phyloP scores from a whole-genome alignment of 2,329 filamentous ascomycete genomes.

The Lachnum nothofagi region DNA sequence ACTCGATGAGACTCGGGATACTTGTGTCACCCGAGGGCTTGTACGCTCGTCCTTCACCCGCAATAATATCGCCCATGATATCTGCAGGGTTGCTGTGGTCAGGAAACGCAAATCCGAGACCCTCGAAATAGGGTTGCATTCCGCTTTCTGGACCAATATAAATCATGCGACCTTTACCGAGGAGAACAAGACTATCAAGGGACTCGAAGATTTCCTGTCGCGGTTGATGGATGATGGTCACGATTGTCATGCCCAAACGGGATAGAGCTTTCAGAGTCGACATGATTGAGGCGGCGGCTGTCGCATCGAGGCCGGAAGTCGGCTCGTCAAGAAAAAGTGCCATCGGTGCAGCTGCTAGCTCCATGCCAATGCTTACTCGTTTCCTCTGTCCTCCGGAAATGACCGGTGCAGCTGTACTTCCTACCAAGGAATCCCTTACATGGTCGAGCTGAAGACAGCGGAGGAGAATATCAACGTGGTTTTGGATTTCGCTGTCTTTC shows the following conservation, averaged over 20 bases:
- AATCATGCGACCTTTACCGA: slow-evolving; percentile 52
- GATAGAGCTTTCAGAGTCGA: slow-evolving; percentile 58
- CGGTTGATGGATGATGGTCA: slow-evolving; percentile 53
- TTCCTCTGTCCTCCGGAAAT: slow-evolving; percentile 59
- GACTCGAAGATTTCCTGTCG: slow-evolving; percentile 49
- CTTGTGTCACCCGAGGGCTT: slow-evolving; percentile 43
- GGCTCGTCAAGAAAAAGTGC: slow-evolving; percentile 59
- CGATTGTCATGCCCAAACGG: slow-evolving; percentile 47
- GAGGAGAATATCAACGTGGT: slow-evolving; percentile 53
- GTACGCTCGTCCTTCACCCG: slow-evolving; percentile 50
- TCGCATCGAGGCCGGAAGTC: slow-evolving; percentile 56
- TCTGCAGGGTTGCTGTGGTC: slow-evolving; percentile 50
- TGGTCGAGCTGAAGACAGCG: slow-evolving; percentile 43
- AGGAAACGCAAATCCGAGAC: slow-evolving; percentile 48
- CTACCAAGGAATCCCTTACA: slow-evolving; percentile 43
- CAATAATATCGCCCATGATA: slow-evolving; percentile 57
- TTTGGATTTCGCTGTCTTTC: slow-evolving; percentile 44
- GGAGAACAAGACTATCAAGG: slow-evolving; percentile 60
- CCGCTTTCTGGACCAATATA: slow-evolving; percentile 46
- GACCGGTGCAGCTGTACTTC: slow-evolving; percentile 55
- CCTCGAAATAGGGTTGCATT: slow-evolving; percentile 47
- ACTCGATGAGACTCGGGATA: slow-evolving; percentile 44
- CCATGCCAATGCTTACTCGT: slow-evolving; percentile 58
- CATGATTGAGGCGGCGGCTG: slow-evolving; percentile 59
- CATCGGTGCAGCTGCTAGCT: slow-evolving; percentile 52